A percentile compares a stretch with the other conserved stretches of the same genome.
Conservation (phyloP, 1,139 yeast genomes). For the Blastobotrys elegans region DNA sequence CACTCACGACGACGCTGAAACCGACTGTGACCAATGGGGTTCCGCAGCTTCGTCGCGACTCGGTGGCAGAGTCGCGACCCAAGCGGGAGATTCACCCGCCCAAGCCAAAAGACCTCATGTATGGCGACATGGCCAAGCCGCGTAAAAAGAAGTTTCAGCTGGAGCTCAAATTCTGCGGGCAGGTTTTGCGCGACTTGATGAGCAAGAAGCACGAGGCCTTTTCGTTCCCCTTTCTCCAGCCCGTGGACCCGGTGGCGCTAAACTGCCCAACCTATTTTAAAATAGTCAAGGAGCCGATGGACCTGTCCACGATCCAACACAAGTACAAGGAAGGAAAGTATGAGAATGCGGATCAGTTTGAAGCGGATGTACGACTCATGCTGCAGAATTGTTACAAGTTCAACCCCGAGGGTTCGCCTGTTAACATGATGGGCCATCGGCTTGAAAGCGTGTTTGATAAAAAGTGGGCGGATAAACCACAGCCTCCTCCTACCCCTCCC, state of each 20-base stretch:
- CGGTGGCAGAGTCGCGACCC: slow-evolving; percentile 67
- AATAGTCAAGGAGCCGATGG: slow-evolving; percentile 90
- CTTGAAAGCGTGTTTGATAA: slow-evolving; percentile 80
- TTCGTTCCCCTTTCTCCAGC: slow-evolving; percentile 85
- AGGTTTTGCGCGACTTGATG: slow-evolving; percentile 72
- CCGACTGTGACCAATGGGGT: slow-evolving; percentile 40
- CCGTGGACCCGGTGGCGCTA: slow-evolving; percentile 93
- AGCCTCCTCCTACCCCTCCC: slow-evolving; percentile 58
- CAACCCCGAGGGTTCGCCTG: slow-evolving; percentile 95
- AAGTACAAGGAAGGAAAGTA: slow-evolving; percentile 83
- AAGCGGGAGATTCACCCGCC: slow-evolving; percentile 97
- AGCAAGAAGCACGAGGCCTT: slow-evolving; percentile 80
- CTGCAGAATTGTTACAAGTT: slow-evolving; percentile 85
- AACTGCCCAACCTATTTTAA: slow-evolving; percentile 88
- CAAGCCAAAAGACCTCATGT: slow-evolving; percentile 86
- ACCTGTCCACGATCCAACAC: slow-evolving; percentile 74
- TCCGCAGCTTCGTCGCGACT: slow-evolving; percentile 59
- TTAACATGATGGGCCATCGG: slow-evolving; percentile 90
- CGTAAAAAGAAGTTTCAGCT: slow-evolving; percentile 88
- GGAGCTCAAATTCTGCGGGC: slow-evolving; percentile 82
- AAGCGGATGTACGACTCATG: slow-evolving; percentile 72
- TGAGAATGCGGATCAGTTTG: slow-evolving; percentile 85
- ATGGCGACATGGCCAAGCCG: slow-evolving; percentile 63
- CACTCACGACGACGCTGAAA: not conserved
- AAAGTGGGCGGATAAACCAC: slow-evolving; percentile 88